A percentile compares a stretch with the other conserved stretches of the same genome.
phyloP scores from a whole-genome alignment of 2,329 filamentous ascomycete species.

The Penicillium sp. region DNA sequence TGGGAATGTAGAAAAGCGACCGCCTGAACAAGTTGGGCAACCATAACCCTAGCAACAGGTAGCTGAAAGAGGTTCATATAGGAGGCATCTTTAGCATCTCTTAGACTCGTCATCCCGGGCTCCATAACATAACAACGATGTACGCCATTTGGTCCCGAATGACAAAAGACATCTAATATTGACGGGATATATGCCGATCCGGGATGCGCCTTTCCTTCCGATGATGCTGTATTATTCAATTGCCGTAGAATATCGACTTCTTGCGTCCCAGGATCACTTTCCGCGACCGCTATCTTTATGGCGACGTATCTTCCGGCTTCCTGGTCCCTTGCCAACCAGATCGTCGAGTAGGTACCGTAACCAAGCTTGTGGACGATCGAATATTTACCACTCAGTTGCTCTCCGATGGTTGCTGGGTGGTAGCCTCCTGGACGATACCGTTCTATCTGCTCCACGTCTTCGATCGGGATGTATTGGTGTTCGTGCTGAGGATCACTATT shows the following conservation, averaged over 20 bases:
- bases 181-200: conserved; percentile 1
- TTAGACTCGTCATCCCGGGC: conserved; percentile 29
- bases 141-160: conserved; percentile 29
- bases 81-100: conserved; percentile 21
- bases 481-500: too few species aligned
- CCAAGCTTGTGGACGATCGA: conserved; percentile 43
- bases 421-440: conserved; percentile 33
- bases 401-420: conserved; percentile 35
- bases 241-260: conserved; percentile 12
- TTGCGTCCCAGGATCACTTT: conserved; percentile 4
- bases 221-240: too few species aligned
- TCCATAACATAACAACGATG: conserved; percentile 27
- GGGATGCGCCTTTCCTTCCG: not conserved
- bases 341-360: conserved; percentile 42
- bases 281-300: conserved; percentile 29
- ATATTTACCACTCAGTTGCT: conserved; percentile 35
- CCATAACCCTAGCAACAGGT: conserved; percentile 27
- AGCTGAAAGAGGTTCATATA: conserved; percentile 27
- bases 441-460: conserved; percentile 21
- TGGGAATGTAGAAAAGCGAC: conserved; percentile 22
- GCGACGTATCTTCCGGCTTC: conserved; percentile 27
- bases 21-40: conserved; percentile 14
- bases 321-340: conserved; percentile 42
- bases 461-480: not conserved
- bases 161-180: conserved; percentile 28